A percentile compares a stretch with the other conserved stretches of the same genome.
Evolutionary conservation across 139 green algal genomes (phyloP).

Genomic region (Tetraselmis chui): DNA sequence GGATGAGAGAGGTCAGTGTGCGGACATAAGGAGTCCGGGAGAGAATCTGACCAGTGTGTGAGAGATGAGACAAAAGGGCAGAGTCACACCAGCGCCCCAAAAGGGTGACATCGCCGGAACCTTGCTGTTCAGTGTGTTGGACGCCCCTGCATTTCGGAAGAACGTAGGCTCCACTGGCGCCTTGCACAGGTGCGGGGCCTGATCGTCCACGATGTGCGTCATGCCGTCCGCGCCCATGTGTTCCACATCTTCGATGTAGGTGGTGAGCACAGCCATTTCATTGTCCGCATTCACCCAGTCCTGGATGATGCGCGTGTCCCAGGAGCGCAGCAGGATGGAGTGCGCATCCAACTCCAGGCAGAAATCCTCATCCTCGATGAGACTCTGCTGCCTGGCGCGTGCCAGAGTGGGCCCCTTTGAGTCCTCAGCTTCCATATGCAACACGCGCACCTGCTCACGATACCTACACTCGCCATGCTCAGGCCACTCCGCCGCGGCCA

Average conservation of each 20-base stretch:
- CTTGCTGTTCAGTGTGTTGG: neutral
- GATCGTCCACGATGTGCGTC: neutral
- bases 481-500: neutral
- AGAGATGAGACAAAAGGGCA: neutral
- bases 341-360: constrained; percentile 2
- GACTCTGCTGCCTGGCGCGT: neutral
- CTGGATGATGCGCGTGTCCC: neutral
- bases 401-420: neutral
- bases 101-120: neutral
- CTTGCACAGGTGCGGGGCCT: neutral
- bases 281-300: neutral
- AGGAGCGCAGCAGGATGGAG: neutral
- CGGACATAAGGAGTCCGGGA: too few relatives aligned
- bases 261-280: constrained; percentile 3
- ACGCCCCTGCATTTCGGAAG: neutral
- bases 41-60: too few relatives aligned
- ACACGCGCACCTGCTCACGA: neutral
- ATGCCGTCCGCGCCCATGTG: neutral
- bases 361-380: constrained; percentile 1
- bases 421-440: neutral
- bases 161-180: neutral
- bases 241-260: neutral
- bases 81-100: neutral
- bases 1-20: too few relatives aligned
- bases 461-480: neutral